phyloP scores from a whole-genome alignment of 306 rosid species.

The Rosa persica region DNA sequence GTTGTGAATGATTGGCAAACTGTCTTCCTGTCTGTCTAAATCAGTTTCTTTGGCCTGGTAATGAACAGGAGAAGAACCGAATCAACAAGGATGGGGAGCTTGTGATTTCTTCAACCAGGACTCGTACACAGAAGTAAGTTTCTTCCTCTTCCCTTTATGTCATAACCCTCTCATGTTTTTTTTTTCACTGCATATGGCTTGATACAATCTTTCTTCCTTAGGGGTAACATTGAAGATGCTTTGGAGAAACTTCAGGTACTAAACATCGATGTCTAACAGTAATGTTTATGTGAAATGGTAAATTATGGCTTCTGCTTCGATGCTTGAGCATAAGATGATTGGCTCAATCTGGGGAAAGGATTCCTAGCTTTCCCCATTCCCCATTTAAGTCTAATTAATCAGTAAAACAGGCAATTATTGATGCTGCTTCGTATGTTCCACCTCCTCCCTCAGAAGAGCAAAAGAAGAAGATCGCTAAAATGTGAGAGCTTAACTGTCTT shows the following conservation, averaged over 20 bases:
- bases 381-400: neutral
- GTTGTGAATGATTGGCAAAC: conserved; percentile 11
- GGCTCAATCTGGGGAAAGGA: neutral
- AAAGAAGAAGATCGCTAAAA: conserved; percentile 88
- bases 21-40: conserved; percentile 21
- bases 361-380: neutral
- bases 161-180: conserved; percentile 14
- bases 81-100: conserved; percentile 94
- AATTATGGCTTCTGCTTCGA: neutral
- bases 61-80: conserved; percentile 84
- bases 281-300: neutral
- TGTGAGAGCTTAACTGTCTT: conserved; percentile 48
- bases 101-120: conserved; percentile 90
- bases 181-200: conserved; percentile 31
- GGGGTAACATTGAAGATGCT: conserved; percentile 71
- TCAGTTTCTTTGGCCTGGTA: conserved; percentile 23
- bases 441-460: conserved; percentile 98
- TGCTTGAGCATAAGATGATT: neutral
- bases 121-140: conserved; percentile 83
- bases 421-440: conserved; percentile 93
- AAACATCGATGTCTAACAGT: neutral
- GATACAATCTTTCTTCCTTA: conserved; percentile 28
- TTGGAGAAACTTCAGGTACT: conserved; percentile 60
- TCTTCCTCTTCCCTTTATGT: conserved; percentile 31
- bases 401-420: conserved; percentile 69